Base-by-base conservation (phyloP, 805 yeast species). In the Maudiozyma pseudohumilis region DNA sequence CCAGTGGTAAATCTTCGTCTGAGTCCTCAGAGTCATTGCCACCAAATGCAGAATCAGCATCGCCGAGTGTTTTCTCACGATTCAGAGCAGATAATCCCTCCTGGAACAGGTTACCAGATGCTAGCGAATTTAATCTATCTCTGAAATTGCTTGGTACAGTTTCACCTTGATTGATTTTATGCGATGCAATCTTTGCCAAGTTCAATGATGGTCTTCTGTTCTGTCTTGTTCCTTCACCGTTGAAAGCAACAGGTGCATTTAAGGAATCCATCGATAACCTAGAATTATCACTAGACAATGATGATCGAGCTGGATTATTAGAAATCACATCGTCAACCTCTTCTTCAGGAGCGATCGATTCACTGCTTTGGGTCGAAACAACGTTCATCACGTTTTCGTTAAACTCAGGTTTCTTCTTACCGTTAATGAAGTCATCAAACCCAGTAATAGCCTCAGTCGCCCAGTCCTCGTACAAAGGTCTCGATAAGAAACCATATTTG, bases 401-500 rank as follows among this genome's bases (percentile, higher is more conserved):
- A 16, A 13, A 12, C n/a, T 18, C 27, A 6, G 21, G 24, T 16
- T 29, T 26, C 12, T 22, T 23, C 9, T 41, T 39, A 3, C 48
- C 49, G 6, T 40, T 44, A 2, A 53, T 34, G 32, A 55, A 54
- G n/a, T 49, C 45, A 35, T 53, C 57, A 38, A 55, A 65, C 0
- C 63, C 65, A n/a, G 58, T 50, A 3, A 62, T 59, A 0, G 70
- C 68, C 28, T 58, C 60, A 0, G 63, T 60, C 2, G 70, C 69
- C 58, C 68, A 66, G 31, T 61, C 66, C 16, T 60, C 61, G 43
- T 61, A 61, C 11, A 69, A 47, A 0, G 75, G 66, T 12, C 76
- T 61, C 32, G 74, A 66, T 39, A 71, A 49, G 44, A 71, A 71
- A 2, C 77, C 74, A 44, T 68, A 69, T 45, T 67, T 68, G 47